Base-by-base conservation (phyloP, 1,284 basidiomycete genomes). In the Entoloma clypeatum region DNA sequence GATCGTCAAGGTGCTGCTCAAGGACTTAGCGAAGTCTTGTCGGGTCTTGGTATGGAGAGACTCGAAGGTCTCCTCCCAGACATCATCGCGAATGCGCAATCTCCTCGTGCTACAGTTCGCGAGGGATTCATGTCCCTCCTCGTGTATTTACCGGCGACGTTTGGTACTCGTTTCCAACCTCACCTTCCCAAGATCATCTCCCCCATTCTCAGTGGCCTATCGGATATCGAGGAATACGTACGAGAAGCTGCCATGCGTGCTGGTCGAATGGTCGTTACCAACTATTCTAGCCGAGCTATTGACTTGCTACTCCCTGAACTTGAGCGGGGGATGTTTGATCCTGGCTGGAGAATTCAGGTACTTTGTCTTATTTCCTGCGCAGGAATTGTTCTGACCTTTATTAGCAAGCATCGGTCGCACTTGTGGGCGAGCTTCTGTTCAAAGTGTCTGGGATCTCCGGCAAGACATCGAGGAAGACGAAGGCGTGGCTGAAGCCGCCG, bases 121-220 rank as follows among this genome's bases (percentile, higher is more conserved):
- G 96, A 99, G 73, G 96, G 96, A 17, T 97, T 98, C 71, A 98
- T 99, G 79, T 97, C 94, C 2, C 71, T 99, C 17, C 80, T 99
- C 36, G 93, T 99, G 23, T 99, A 89, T 68, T 71, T 99, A 7
- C 96, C 96, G 1, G 86, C 93, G 2, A 99, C 95, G 0, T 99
- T 99, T 55, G 96, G 96, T 16, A 79, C 81, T 43, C 86, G 95
- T 36, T 99, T 99, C 77, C 84, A 93, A 47, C 95, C 94, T 3
- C 94, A 99, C 63, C 72, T 99, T 11, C 88, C 91, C 5, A 90
- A 93, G 61, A 96, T 99, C 58, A 91, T 99, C 38, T 73, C 86
- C 7, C 96, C 95, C 0, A 96, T 99, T 55, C 74, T 99, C 35
- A 82, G 81, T 44, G 96, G 96, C 55, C 70, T 99, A 28, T 89